Percentiles rank a stretch among this genome's conserved stretches.
phyloP scores from a whole-genome alignment of 1,139 yeast species.

The Pneumocystis canis region DNA sequence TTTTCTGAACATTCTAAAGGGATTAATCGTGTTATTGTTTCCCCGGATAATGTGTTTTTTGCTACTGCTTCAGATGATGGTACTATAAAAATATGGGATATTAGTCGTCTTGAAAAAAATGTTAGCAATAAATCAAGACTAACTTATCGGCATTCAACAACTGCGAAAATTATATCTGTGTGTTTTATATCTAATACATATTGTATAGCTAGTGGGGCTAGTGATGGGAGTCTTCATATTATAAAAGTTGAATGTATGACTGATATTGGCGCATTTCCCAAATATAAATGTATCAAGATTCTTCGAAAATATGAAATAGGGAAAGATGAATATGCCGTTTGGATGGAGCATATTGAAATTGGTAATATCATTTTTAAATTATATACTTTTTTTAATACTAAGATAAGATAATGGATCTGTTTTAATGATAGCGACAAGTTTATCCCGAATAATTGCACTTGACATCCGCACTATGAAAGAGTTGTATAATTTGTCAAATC shows the following conservation, averaged over 20 bases:
- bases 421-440: slow-evolving; percentile 37
- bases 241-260: slow-evolving; percentile 41
- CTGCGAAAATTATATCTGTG: slow-evolving; percentile 21
- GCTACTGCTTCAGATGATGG: slow-evolving; percentile 86
- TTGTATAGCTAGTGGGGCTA: slow-evolving; percentile 53
- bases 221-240: slow-evolving; percentile 47
- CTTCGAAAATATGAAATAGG: slow-evolving; percentile 33
- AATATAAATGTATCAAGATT: slow-evolving; percentile 27
- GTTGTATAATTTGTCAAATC: slow-evolving; percentile 35
- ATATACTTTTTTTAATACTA: slow-evolving; percentile 18
- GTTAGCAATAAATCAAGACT: slow-evolving; percentile 45
- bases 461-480: slow-evolving; percentile 48
- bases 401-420: slow-evolving; percentile 15
- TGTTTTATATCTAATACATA: slow-evolving; percentile 45
- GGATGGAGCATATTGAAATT: slow-evolving; percentile 26
- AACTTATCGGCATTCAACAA: slow-evolving; percentile 20
- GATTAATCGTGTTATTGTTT: slow-evolving; percentile 41
- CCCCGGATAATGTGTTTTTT: slow-evolving; percentile 51
- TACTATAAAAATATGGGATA: slow-evolving; percentile 62
- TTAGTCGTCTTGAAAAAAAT: slow-evolving; percentile 47
- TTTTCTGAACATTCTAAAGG: slow-evolving; percentile 40
- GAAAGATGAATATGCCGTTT: slow-evolving; percentile 31
- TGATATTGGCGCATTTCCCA: slow-evolving; percentile 21
- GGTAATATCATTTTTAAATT: slow-evolving; percentile 15
- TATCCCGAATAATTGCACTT: slow-evolving; percentile 38